Evolutionary conservation across 2,329 filamentous ascomycete genomes (phyloP).

Genomic region (Sporothrix pseudoabietina): DNA sequence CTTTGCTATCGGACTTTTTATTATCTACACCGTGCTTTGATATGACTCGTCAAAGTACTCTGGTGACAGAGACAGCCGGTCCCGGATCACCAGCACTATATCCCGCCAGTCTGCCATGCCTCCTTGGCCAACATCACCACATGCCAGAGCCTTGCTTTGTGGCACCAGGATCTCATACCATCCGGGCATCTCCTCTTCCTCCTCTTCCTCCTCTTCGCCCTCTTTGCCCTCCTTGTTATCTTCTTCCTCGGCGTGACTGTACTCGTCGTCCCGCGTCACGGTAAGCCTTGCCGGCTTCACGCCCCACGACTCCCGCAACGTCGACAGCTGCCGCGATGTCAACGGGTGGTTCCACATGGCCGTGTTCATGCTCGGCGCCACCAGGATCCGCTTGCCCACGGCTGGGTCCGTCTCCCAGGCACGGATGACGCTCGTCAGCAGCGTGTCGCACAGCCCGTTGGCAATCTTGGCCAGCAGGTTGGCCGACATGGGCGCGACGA

Average conservation of each 20-base stretch:
- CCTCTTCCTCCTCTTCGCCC: background rate
- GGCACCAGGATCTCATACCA: slow-evolving; percentile 75
- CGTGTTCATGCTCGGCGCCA: slow-evolving; percentile 78
- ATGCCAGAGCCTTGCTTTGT: slow-evolving; percentile 74
- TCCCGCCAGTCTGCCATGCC: slow-evolving; percentile 81
- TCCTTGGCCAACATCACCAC: slow-evolving; percentile 79
- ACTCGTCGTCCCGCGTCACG: slow-evolving; percentile 31
- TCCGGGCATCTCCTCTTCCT: slow-evolving; percentile 19
- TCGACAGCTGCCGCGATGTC: slow-evolving; percentile 69
- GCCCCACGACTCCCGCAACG: slow-evolving; percentile 76
- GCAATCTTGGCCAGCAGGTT: slow-evolving; percentile 85
- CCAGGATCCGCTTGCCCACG: slow-evolving; percentile 67
- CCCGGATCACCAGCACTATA: slow-evolving; percentile 68
- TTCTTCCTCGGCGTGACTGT: slow-evolving; percentile 33
- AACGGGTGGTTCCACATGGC: slow-evolving; percentile 88
- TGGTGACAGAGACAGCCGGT: slow-evolving; percentile 47
- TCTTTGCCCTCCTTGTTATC: background rate
- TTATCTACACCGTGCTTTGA: background rate
- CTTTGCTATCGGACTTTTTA: background rate
- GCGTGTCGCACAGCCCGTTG: slow-evolving; percentile 72
- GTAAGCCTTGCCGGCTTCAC: slow-evolving; percentile 33
- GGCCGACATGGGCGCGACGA: slow-evolving; percentile 79
- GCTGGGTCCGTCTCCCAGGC: slow-evolving; percentile 82
- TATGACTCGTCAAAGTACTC: slow-evolving; percentile 1
- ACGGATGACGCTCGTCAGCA: slow-evolving; percentile 72